Percentiles rank a stretch among this genome's conserved stretches.
Evolutionary conservation across 768 basidiomycete species (phyloP).

Genomic region (Russula brevipes): DNA sequence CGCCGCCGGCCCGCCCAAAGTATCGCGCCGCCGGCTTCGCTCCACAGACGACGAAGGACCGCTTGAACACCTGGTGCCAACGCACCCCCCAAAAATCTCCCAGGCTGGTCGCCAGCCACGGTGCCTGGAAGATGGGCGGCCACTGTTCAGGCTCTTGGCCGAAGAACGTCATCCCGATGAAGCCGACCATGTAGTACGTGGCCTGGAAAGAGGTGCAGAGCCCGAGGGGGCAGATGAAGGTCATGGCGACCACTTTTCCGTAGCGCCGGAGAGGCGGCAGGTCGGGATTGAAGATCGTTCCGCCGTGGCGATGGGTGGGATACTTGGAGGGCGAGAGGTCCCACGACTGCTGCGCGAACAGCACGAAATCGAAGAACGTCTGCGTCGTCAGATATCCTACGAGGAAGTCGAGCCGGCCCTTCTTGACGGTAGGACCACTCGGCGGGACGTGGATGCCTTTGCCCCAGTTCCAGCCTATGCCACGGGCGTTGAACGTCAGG

Average conservation of each 20-base stretch:
- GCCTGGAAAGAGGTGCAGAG: slow-evolving; percentile 19
- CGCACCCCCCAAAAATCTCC: slow-evolving; percentile 53
- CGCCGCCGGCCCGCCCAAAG: slow-evolving; percentile 17
- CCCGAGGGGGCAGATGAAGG: slow-evolving; percentile 25
- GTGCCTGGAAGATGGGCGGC: slow-evolving; percentile 58
- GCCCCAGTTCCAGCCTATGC: slow-evolving; percentile 60
- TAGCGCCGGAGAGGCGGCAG: slow-evolving; percentile 34
- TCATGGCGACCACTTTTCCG: slow-evolving; percentile 19
- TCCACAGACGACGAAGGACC: slow-evolving; percentile 51
- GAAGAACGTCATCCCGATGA: slow-evolving; percentile 15
- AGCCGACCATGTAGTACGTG: slow-evolving; percentile 16
- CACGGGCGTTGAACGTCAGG: slow-evolving; percentile 48
- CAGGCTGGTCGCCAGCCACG: slow-evolving; percentile 56
- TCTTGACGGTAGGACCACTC: slow-evolving; percentile 39
- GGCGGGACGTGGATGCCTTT: slow-evolving; percentile 28
- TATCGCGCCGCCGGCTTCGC: slow-evolving; percentile 32
- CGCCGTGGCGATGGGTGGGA: slow-evolving; percentile 30
- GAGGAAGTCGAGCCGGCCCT: slow-evolving; percentile 36
- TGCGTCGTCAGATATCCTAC: slow-evolving; percentile 44
- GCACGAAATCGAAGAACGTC: slow-evolving; percentile 38
- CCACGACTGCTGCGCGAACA: slow-evolving; percentile 24
- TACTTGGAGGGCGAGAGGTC: slow-evolving; percentile 36
- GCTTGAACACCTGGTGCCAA: slow-evolving; percentile 70
- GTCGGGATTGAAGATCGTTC: slow-evolving; percentile 37
- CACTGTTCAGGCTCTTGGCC: slow-evolving; percentile 39